Evolutionary conservation across 441 rosid species (phyloP).

Genomic region (Biscutella laevigata): DNA sequence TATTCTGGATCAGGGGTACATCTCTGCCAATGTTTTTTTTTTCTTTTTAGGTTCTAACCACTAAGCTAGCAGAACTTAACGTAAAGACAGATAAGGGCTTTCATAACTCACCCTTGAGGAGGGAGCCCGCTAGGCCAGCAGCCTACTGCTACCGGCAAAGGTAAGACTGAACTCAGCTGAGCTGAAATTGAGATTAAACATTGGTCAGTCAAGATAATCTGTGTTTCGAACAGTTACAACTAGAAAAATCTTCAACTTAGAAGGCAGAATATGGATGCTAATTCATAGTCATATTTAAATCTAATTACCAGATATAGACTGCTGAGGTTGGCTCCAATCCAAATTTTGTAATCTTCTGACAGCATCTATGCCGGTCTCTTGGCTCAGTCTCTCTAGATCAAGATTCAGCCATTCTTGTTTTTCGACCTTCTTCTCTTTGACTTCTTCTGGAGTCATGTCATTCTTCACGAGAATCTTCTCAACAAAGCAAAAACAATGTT

Average conservation of each 20-base stretch:
- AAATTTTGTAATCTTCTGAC: conserved; percentile 16
- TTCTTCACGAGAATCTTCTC: conserved; percentile 14
- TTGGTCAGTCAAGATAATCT: neutral
- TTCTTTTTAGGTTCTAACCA: neutral
- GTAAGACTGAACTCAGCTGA: conserved; percentile 24
- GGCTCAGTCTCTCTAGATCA: conserved; percentile 28
- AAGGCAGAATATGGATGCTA: neutral
- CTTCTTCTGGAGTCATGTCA: neutral
- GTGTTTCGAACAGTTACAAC: too few relatives aligned
- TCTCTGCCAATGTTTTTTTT: conserved; percentile 22
- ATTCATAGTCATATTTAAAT: conserved; percentile 1
- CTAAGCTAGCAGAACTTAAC: conserved; percentile 4
- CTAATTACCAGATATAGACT: conserved; percentile 8
- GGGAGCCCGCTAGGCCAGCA: conserved; percentile 28
- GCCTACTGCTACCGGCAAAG: conserved; percentile 26
- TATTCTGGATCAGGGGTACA: conserved; percentile 23
- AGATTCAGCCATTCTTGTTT: conserved; percentile 24
- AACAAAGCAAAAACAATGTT: conserved; percentile 10
- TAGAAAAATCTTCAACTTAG: neutral
- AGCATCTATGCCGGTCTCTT: conserved; percentile 20
- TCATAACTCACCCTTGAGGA: conserved; percentile 28
- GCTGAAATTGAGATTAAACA: conserved; percentile 24
- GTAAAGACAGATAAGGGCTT: conserved; percentile 6
- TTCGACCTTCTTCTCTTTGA: conserved; percentile 9
- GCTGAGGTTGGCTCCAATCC: conserved; percentile 25